Base-by-base conservation (phyloP, 2,329 filamentous ascomycete species). In the Clarireedia hainanense region DNA sequence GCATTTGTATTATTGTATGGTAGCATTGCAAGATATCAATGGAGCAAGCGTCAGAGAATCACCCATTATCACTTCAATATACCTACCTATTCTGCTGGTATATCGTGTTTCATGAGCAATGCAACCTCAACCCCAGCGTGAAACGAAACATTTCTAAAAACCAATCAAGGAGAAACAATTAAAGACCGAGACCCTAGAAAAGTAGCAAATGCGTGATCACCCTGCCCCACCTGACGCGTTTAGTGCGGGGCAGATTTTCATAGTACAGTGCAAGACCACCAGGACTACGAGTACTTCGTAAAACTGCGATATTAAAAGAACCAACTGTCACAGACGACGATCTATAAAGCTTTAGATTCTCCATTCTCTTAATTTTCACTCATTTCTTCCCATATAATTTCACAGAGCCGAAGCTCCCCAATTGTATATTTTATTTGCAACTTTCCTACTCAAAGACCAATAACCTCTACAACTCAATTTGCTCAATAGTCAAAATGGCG, bases 1-100 rank as follows among this genome's bases (percentile, higher is more conserved):
- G 47, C 48, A 47, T 56, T 52, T 56, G 56, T 54, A 63, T 51
- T 57, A 58, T 58, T 63, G 54, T 63, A 60, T 61, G 55, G 50
- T 50, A 52, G 34, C 45, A 34, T 43, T 26, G 17, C 23, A 23
- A 45, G 39, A 48, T 50, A 50, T 55, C 26, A 47, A 45, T 34
- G 46, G 47, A 47, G 48, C 20, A 42, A 42, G 39, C 17, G 39
- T 42, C 17, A 20, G 39, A 52, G 10, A 12, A 34, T 34, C 14
- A 14, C 30, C 30, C 30, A 34, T 34, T 9, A 34, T 34, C 30
- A 34, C 10, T 34, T 34, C 30, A 34, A 34, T 34, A 34, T 34
- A 34, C 30, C 30, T 34, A 34, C 30, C 10, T 34, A 34, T 12
- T 34, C 30, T 34, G 12, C 10, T 34, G 10, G 30, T 34, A 34